A percentile compares a stretch with the other conserved stretches of the same genome.
These are phyloP conservation scores for Colletotrichum lindemuthianum DNA, from an alignment of 2,329 filamentous ascomycete genomes.

Conservation along the genomic window DNA sequence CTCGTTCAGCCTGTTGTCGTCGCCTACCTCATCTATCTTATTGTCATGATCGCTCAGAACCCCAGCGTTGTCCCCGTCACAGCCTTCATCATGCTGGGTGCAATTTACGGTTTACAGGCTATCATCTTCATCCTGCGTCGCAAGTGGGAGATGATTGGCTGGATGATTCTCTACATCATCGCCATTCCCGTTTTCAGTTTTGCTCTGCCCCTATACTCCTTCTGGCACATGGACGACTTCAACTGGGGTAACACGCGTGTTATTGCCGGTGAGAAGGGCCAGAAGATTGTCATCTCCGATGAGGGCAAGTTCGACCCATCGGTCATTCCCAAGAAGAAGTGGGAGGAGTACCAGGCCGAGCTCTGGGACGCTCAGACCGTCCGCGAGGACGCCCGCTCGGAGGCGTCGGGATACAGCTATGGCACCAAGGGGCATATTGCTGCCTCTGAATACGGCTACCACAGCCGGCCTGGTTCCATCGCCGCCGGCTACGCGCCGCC, in stretches of 20 bases:
- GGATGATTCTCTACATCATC: constrained; percentile 96
- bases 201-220: constrained; percentile 89
- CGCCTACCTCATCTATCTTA: constrained; percentile 88
- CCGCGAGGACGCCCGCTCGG: constrained; percentile 83
- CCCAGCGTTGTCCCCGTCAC: constrained; percentile 78
- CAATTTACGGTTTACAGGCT: constrained; percentile 96
- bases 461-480: constrained; percentile 67
- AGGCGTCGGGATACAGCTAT: constrained; percentile 93
- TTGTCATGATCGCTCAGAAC: constrained; percentile 75
- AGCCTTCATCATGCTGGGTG: constrained; percentile 88
- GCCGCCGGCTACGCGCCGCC: constrained; percentile 49
- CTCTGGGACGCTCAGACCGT: constrained; percentile 94
- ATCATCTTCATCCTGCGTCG: constrained; percentile 96
- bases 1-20: constrained; percentile 91
- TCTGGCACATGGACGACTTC: constrained; percentile 99
- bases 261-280: constrained; percentile 91
- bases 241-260: constrained; percentile 99
- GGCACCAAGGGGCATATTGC: constrained; percentile 78
- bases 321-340: constrained; percentile 96
- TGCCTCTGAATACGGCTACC: constrained; percentile 77
- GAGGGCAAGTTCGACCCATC: constrained; percentile 97
- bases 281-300: constrained; percentile 92
- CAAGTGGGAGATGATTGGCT: constrained; percentile 99
- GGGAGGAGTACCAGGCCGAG: constrained; percentile 98
- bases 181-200: constrained; percentile 94